Base-by-base conservation (phyloP, 495 filamentous ascomycete genomes). In the Bacidia rubella region DNA sequence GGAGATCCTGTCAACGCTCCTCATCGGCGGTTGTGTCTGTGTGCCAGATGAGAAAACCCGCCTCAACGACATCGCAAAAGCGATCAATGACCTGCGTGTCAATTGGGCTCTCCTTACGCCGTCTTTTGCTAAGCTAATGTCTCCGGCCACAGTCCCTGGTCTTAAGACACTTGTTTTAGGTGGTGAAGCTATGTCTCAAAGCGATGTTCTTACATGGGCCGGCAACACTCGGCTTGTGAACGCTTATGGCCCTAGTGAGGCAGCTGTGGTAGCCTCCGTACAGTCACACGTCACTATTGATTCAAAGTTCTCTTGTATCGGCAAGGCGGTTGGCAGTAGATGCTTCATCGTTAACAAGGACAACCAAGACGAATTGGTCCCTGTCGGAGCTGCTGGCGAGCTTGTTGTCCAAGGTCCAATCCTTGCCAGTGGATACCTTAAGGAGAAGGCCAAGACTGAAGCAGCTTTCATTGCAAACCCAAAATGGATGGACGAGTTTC, bases 371-470 rank as follows among this genome's bases (percentile, higher is more conserved):
- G 62, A 68, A 0, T 71, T 86, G 1, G 65, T 78, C 2, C 79
- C 80, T 0, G 62, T 84, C 12, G 82, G 82, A 7, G 67, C 71
- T 11, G 66, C 80, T 2, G 82, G 82, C n/a, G 82, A 86, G 57
- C 64, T 85, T 49, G 59, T 81, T 2, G 63, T 86, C n/a, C 77
- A 81, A 60, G 80, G 81, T 2, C 74, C 76, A 29, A 74, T 77
- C 39, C 68, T 84, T 17, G 79, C 74, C 0, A 68, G 73, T 2
- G 77, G 73, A 0, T 85, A 83, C 49, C 68, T 83, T 21, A 72
- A 76, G 19, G 70, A 74, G 4, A 69, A 69, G 3, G 68, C 70
- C 53, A 83, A 80, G 25, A 75, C 72, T 2, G 68, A 71, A 19
- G 68, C 70, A n/a, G 69, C 66, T 0, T 84, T 83, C 53, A 71